Conservation (phyloP, 331 rosid genomes). For the Malus hybrid region DNA sequence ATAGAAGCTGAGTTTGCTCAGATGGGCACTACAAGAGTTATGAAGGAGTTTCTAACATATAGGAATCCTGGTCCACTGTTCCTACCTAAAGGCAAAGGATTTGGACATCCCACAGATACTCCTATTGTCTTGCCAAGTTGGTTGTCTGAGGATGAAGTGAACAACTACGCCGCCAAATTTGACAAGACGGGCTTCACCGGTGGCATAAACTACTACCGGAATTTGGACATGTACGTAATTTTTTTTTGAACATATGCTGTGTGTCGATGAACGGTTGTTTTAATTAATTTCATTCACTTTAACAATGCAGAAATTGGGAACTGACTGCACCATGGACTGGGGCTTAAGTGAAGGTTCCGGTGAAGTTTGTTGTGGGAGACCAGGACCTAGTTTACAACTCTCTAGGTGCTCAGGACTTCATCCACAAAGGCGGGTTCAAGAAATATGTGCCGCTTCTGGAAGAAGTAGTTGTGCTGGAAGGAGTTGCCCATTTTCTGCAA, state of each 20-base stretch:
- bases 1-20: no score
- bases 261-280: not conserved
- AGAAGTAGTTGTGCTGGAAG: conserved; percentile 27
- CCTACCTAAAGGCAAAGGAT: no score
- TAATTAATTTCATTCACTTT: not conserved
- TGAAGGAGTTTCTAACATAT: no score
- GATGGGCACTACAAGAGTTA: no score
- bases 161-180: no score
- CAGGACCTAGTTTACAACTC: conserved; percentile 14
- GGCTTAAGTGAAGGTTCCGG: conserved; percentile 22
- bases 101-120: no score
- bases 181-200: no score
- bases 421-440: conserved; percentile 27
- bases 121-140: no score
- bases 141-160: no score
- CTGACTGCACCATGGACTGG: conserved; percentile 14
- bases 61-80: no score
- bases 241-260: not conserved
- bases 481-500: conserved; percentile 28
- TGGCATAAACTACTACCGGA: not conserved
- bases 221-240: conserved; percentile 16
- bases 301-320: conserved; percentile 19
- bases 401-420: conserved; percentile 14
- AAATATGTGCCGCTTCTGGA: conserved; percentile 17
- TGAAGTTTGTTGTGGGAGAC: conserved; percentile 27